Evolutionary conservation across 352 stramenopile genomes (phyloP).

Genomic region (Phytopythium mirpurense): DNA sequence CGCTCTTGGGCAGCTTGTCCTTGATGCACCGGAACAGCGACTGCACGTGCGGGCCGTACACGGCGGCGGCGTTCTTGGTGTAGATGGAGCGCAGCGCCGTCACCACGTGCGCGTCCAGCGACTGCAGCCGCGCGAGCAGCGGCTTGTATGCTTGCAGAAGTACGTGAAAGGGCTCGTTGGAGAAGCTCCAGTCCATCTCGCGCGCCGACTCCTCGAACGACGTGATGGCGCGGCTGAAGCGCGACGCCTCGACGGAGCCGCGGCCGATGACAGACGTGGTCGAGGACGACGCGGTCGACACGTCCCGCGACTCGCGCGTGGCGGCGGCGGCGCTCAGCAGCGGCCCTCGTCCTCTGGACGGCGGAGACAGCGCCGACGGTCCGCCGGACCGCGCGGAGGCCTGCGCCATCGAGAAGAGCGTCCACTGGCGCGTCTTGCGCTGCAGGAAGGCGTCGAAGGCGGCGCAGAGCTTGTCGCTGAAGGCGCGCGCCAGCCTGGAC

Average conservation of each 20-base stretch:
- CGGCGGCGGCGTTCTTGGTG: slow-evolving; percentile 34
- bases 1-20: slow-evolving; percentile 49
- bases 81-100: slow-evolving; percentile 38
- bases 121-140: slow-evolving; percentile 32
- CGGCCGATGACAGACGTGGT: slow-evolving; percentile 8
- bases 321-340: slow-evolving; percentile 6
- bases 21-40: slow-evolving; percentile 52
- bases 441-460: slow-evolving; percentile 58
- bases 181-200: slow-evolving; percentile 67
- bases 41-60: slow-evolving; percentile 54
- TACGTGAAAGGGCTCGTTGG: slow-evolving; percentile 50
- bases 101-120: slow-evolving; percentile 33
- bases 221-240: slow-evolving; percentile 27
- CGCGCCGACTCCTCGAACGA: slow-evolving; percentile 30
- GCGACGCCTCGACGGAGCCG: slow-evolving; percentile 16
- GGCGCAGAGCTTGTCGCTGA: slow-evolving; percentile 48
- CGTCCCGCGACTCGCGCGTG: slow-evolving; percentile 23
- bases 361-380: neutral
- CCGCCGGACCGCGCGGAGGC: neutral
- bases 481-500: slow-evolving; percentile 26
- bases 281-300: slow-evolving; percentile 16
- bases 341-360: slow-evolving; percentile 5
- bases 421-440: slow-evolving; percentile 37
- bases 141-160: slow-evolving; percentile 39
- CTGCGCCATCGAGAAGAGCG: slow-evolving; percentile 12